A percentile compares a stretch with the other conserved stretches of the same genome.
These are phyloP conservation scores for Komagataella ulmi DNA, from an alignment of 805 yeast species.

Conservation along the genomic window DNA sequence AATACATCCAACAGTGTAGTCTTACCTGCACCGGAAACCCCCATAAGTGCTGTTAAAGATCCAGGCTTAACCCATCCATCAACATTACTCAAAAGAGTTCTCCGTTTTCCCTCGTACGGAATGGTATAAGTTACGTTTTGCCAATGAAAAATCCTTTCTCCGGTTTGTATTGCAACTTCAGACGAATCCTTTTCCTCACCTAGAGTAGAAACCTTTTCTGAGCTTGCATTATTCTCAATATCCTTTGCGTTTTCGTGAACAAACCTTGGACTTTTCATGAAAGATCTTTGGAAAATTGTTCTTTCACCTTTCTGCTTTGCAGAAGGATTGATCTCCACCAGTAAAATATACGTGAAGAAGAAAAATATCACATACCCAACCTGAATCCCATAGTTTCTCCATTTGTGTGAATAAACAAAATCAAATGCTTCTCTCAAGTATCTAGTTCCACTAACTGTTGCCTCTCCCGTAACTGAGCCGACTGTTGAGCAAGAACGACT, in stretches of 20 bases:
- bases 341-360: conserved; percentile 29
- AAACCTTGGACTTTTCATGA: conserved; percentile 4
- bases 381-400: conserved; percentile 53
- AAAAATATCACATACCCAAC: conserved; percentile 35
- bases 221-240: conserved; percentile 1
- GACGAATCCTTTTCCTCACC: conserved; percentile 7
- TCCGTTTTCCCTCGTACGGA: conserved; percentile 34
- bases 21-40: conserved; percentile 82
- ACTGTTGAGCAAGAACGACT: conserved; percentile 36
- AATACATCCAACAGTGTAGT: conserved; percentile 64
- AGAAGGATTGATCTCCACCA: conserved; percentile 37
- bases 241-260: not conserved
- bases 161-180: conserved; percentile 9
- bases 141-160: conserved; percentile 49
- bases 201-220: conserved; percentile 2
- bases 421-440: conserved; percentile 30
- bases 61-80: conserved; percentile 75
- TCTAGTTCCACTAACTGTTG: conserved; percentile 35
- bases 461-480: conserved; percentile 40
- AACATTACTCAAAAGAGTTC: conserved; percentile 29
- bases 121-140: conserved; percentile 49
- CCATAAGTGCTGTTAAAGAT: conserved; percentile 72
- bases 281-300: conserved; percentile 29
- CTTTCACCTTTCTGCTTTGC: conserved; percentile 49
- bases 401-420: conserved; percentile 32